Evolutionary conservation across 2,329 filamentous ascomycete species (phyloP).

Genomic region (Ampelomyces quisqualis): DNA sequence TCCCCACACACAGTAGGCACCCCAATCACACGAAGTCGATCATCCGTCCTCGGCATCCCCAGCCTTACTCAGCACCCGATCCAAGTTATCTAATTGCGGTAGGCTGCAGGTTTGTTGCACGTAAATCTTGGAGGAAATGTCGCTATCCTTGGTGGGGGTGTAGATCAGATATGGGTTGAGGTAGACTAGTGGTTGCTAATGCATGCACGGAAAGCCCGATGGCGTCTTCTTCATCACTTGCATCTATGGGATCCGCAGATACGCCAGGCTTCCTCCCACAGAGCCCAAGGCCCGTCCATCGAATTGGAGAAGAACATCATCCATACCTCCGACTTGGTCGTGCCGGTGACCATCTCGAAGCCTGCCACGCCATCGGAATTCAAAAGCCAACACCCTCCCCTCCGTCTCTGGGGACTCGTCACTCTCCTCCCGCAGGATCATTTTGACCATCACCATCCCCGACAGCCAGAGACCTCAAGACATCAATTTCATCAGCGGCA

Average conservation of each 20-base stretch:
- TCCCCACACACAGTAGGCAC: too few relatives aligned
- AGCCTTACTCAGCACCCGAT: too few relatives aligned
- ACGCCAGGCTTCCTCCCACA: too few relatives aligned
- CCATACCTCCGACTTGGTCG: constrained; percentile 64
- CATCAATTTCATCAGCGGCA: constrained; percentile 65
- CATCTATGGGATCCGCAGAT: constrained; percentile 64
- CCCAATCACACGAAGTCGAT: too few relatives aligned
- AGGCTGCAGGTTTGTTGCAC: too few relatives aligned
- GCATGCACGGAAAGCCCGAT: constrained; percentile 56
- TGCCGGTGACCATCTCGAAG: constrained; percentile 62
- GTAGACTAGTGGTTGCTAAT: neutral
- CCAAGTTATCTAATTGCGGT: too few relatives aligned
- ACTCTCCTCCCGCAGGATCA: constrained; percentile 55
- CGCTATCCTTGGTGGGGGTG: constrained; percentile 30
- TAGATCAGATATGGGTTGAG: too few relatives aligned
- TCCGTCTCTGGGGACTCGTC: constrained; percentile 62
- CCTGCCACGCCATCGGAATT: constrained; percentile 54
- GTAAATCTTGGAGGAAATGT: constrained; percentile 30
- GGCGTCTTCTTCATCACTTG: constrained; percentile 64
- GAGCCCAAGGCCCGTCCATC: constrained; percentile 60
- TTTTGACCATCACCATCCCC: constrained; percentile 63
- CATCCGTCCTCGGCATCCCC: too few relatives aligned
- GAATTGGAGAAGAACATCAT: constrained; percentile 61
- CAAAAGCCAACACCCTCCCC: constrained; percentile 58
- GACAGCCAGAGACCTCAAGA: constrained; percentile 62